phyloP scores from a whole-genome alignment of 139 green algal genomes.

The Chlorella sp. region DNA sequence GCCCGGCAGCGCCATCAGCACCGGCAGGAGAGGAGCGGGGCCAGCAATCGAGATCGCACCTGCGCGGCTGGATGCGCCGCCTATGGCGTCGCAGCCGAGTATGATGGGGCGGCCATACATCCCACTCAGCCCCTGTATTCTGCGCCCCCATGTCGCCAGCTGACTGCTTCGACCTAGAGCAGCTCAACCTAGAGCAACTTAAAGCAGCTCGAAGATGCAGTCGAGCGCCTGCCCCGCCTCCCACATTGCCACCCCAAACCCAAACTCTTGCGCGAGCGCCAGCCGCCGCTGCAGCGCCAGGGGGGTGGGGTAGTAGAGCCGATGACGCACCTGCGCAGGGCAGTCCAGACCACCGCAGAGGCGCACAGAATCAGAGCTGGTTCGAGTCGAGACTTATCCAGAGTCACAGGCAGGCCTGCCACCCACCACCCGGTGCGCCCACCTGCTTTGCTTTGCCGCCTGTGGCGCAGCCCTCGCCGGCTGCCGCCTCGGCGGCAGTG shows the following conservation, averaged over 20 bases:
- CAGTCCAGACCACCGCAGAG: no score
- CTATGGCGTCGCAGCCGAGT: no score
- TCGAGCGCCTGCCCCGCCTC: constrained; percentile 72
- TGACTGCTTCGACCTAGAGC: no score
- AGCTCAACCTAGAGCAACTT: no score
- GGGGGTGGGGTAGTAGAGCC: constrained; percentile 58
- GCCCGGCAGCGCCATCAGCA: no score
- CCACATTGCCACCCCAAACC: constrained; percentile 62
- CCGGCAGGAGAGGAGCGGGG: no score
- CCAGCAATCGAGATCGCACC: no score
- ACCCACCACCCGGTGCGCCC: not conserved
- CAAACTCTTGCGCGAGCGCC: constrained; percentile 16
- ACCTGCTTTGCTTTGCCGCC: not conserved
- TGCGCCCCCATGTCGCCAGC: no score
- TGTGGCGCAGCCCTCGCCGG: constrained; percentile 7
- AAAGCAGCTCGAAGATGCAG: constrained; percentile 58
- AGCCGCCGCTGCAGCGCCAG: constrained; percentile 43
- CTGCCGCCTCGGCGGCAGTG: constrained; percentile 23
- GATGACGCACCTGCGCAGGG: constrained; percentile 11
- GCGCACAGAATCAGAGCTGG: no score
- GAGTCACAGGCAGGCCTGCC: not conserved
- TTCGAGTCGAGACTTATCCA: not conserved
- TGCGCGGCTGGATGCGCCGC: no score
- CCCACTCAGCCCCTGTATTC: no score
- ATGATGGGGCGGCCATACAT: no score